Evolutionary conservation across 1,139 yeast species (phyloP), one percentile per base, ranked within the genome.

Genomic region (Taiozyma sp.): DNA sequence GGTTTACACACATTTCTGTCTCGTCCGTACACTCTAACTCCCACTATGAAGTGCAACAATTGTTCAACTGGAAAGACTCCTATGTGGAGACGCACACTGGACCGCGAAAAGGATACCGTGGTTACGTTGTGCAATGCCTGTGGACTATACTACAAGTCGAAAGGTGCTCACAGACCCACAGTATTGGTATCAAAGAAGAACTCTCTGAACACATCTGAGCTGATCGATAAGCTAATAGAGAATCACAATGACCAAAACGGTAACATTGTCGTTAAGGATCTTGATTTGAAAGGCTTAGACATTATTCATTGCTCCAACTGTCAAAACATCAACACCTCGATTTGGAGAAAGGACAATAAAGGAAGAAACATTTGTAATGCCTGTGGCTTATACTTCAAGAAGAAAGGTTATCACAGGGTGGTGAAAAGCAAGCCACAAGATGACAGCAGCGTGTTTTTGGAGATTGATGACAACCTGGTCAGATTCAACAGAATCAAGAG

Each of bases 51-150:
- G 16, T 60, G 64, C 43, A 47, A 43, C 62, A 88, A 89, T 70
- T 88, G 96, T 69, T 81, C 79, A 10, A 84, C 93, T 22, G 85
- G 91, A 10, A 83, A 87, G 54, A 88, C 96, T 0, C 96, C 96
- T 0, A 72, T 88, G 48, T 88, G 96, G 96, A 75, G 96, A 61
- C 72, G 95, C 54, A 78, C 84, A 4, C 79, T 82, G 0, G 92
- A 81, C 57, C 72, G 73, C 3, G 92, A 92, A 1, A 14, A 34
- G 3, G 16, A 47, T 13, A 69, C 16, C 4, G 24, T 40, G 23
- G 12, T 80, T 12, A 40, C 30, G 4, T 40, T 40, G 24, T 88
- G 96, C 71, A 89, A 88, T 63, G 96, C 96, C 0, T 88, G 96
- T 70, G 96, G 96, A 1, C 72, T 89, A 44, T 89, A 89, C 66